phyloP scores from a whole-genome alignment of 305 asterid genomes.

The Fraxinus albicans region DNA sequence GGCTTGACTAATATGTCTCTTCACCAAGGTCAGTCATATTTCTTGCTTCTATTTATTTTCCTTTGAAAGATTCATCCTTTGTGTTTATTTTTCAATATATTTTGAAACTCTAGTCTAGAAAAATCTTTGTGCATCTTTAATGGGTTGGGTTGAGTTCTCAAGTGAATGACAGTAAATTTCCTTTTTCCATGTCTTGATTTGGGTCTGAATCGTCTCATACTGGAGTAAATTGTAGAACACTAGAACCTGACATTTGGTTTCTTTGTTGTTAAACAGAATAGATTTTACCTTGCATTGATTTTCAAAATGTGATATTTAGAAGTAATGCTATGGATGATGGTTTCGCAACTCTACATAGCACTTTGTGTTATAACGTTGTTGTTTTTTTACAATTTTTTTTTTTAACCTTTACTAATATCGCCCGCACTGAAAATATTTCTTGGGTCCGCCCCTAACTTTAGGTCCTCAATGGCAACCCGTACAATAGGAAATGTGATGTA shows the following conservation, averaged over 20 bases:
- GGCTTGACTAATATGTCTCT: constrained; percentile 67
- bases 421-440: no score
- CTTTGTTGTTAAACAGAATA: background rate
- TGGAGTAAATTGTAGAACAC: background rate
- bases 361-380: background rate
- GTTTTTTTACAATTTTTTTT: no score
- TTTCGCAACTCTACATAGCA: background rate
- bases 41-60: background rate
- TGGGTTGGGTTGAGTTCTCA: background rate
- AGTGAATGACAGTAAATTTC: background rate
- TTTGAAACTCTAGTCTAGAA: background rate
- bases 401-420: no score
- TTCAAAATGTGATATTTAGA: background rate
- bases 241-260: constrained; percentile 5
- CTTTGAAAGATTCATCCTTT: constrained; percentile 13
- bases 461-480: background rate
- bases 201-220: background rate
- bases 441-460: background rate
- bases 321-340: background rate
- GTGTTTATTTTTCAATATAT: constrained; percentile 1
- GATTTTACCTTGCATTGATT: background rate
- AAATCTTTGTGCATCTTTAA: background rate
- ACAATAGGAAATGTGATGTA: background rate
- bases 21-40: constrained; percentile 58
- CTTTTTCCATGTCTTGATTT: background rate